Base-by-base conservation (phyloP, 495 filamentous ascomycete species). In the Cairneyella variabilis region DNA sequence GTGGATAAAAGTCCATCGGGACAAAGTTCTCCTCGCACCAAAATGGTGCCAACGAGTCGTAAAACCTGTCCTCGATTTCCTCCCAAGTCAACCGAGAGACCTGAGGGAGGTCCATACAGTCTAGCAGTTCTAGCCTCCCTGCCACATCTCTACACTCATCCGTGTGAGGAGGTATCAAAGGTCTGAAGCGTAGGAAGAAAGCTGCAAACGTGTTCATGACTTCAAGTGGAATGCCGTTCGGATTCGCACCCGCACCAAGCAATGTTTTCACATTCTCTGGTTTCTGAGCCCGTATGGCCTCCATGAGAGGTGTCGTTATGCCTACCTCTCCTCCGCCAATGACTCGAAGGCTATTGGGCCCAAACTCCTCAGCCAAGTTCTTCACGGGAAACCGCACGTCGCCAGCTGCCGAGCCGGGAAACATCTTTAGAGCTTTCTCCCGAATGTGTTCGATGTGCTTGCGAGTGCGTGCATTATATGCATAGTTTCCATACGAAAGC, bases 221-320 rank as follows among this genome's bases (percentile, higher is more conserved):
- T 5, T 46, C n/a, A n/a, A 38, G 23, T 20, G 54, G 48, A 20
- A 57, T 20, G 14, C 54, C 54, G 34, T 57, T 52, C 0, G 54
- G 54, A 47, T 57, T 48, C 17, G 47, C 48, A 6, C 48, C 39
- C 8, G 39, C 47, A 5, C 40, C 23, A 11, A 57, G 39, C 12
- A 57, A 18, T 1, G 18, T 47, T 32, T 10, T 30, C n/a, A 57
- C 48, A 27, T 57, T 52, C 9, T 52, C 48, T 3, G 16, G 17
- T 12, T 39, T 11, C 4, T 34, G 5, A 3, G 30, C 39, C 1
- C 54, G 47, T 18, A 57, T 51, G 6, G 54, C 39, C 34, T 57
- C 54, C 54, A 57, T 51, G 21, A 57, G 28, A 14, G 54, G 54
- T 12, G 47, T 57, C 14, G 54, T 51, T 28, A 57, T 57, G 2